Percentiles rank a stretch among this genome's conserved stretches.
Evolutionary conservation across 306 rosid genomes (phyloP).

Genomic region (Medicago lupulina): DNA sequence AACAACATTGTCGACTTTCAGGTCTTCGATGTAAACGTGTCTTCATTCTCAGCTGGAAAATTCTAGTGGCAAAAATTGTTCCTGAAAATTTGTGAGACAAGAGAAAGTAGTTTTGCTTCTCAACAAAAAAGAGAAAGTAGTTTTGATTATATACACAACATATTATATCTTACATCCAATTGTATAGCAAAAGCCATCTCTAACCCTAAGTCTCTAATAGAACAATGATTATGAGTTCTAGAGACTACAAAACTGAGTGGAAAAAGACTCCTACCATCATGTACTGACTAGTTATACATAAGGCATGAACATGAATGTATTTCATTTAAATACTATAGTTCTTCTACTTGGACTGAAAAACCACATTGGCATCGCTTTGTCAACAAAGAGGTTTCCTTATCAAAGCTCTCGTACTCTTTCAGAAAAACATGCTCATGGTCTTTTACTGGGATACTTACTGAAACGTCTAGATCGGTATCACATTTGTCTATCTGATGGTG

Average conservation of each 20-base stretch:
- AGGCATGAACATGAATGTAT: slow-evolving; percentile 3
- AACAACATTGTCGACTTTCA: background rate
- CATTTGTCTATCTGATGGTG: slow-evolving; percentile 30
- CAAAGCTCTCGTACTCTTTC: slow-evolving; percentile 68
- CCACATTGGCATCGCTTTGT: slow-evolving; percentile 84
- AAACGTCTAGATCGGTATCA: slow-evolving; percentile 34
- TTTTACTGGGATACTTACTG: slow-evolving; percentile 39
- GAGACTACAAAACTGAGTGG: background rate
- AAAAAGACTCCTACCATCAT: background rate
- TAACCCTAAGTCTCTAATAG: slow-evolving; percentile 6
- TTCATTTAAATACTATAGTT: slow-evolving; percentile 53
- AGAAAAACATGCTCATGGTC: slow-evolving; percentile 80
- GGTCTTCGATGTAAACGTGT: background rate
- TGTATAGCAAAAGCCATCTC: background rate
- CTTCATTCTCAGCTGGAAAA: background rate
- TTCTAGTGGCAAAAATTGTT: background rate
- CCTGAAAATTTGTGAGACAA: too few species aligned
- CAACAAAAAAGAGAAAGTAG: background rate
- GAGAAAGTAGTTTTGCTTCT: background rate
- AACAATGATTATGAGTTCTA: background rate
- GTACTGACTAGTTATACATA: background rate
- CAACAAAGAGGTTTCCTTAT: slow-evolving; percentile 59
- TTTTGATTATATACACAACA: slow-evolving; percentile 22
- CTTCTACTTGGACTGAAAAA: slow-evolving; percentile 86
- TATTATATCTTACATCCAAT: slow-evolving; percentile 4